Percentiles rank a stretch among this genome's conserved stretches.
Conservation (phyloP, 2,329 filamentous ascomycete species). For the Aspergillus felis region DNA sequence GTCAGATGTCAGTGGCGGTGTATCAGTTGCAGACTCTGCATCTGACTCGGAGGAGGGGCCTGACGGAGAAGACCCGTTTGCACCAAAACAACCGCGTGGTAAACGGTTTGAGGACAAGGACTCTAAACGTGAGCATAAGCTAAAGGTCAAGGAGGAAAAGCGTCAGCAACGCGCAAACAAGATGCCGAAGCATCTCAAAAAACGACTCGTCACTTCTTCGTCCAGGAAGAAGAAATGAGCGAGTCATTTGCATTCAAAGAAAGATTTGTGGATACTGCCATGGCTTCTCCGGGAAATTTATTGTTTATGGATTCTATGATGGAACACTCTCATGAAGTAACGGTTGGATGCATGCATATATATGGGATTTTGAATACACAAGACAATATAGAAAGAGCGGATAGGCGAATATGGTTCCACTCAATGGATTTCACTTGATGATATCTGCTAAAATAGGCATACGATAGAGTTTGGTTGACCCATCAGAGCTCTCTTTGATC, state of each 20-base stretch:
- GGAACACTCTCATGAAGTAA: neutral
- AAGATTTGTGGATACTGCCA: neutral
- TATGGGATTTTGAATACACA: conserved; percentile 17
- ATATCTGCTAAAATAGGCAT: neutral
- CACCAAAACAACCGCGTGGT: conserved; percentile 68
- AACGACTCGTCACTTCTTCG: conserved; percentile 44
- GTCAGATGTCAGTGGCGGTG: conserved; percentile 33
- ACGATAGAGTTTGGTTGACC: conserved; percentile 10
- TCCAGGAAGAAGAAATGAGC: conserved; percentile 35
- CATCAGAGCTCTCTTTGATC: conserved; percentile 44
- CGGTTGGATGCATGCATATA: conserved; percentile 3
- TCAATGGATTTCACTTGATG: neutral
- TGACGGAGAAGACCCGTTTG: conserved; percentile 48
- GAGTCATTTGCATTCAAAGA: neutral
- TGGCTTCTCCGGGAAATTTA: conserved; percentile 1
- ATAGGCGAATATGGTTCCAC: neutral
- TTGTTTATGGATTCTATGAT: neutral
- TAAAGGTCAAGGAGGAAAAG: conserved; percentile 90
- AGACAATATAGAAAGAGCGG: conserved; percentile 18
- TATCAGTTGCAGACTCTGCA: conserved; percentile 28
- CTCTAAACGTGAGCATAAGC: conserved; percentile 81
- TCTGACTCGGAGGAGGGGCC: conserved; percentile 47
- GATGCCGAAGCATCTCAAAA: conserved; percentile 95
- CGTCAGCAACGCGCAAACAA: conserved; percentile 89
- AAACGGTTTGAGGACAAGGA: conserved; percentile 91